Conservation (phyloP, 371 early-diverging fungal genomes). For the Lichtheimia corymbifera region DNA sequence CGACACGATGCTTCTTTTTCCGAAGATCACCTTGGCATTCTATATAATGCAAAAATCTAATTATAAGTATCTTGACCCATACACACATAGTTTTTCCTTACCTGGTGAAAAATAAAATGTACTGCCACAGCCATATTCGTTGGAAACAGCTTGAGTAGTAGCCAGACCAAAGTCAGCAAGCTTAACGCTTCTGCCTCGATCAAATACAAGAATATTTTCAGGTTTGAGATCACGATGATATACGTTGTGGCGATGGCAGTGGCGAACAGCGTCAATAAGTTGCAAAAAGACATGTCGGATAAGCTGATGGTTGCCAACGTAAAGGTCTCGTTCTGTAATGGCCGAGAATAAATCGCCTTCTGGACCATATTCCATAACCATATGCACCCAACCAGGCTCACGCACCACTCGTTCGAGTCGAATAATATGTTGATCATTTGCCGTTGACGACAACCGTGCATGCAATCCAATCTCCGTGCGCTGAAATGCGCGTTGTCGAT, state of each 20-base stretch:
- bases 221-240: constrained; percentile 80
- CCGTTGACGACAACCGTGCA: constrained; percentile 44
- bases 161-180: constrained; percentile 94
- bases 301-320: constrained; percentile 46
- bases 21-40: constrained; percentile 76
- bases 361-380: constrained; percentile 71
- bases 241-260: constrained; percentile 57
- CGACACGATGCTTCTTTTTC: constrained; percentile 22
- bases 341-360: constrained; percentile 73
- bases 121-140: constrained; percentile 90
- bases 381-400: constrained; percentile 54
- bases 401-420: constrained; percentile 69
- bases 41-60: constrained; percentile 10
- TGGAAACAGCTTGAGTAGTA: constrained; percentile 70
- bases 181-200: constrained; percentile 61
- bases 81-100: constrained; percentile 10
- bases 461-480: constrained; percentile 75
- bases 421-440: constrained; percentile 73
- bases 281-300: constrained; percentile 62
- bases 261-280: constrained; percentile 56
- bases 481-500: constrained; percentile 64
- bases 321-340: constrained; percentile 59
- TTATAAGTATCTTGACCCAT: background rate
- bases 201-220: constrained; percentile 64
- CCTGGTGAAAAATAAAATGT: constrained; percentile 92